Percentiles rank a stretch among this genome's conserved stretches.
These are phyloP conservation scores for Neofusicoccum sp. DNA, from an alignment of 2,329 filamentous ascomycete species.

Conservation along the genomic window DNA sequence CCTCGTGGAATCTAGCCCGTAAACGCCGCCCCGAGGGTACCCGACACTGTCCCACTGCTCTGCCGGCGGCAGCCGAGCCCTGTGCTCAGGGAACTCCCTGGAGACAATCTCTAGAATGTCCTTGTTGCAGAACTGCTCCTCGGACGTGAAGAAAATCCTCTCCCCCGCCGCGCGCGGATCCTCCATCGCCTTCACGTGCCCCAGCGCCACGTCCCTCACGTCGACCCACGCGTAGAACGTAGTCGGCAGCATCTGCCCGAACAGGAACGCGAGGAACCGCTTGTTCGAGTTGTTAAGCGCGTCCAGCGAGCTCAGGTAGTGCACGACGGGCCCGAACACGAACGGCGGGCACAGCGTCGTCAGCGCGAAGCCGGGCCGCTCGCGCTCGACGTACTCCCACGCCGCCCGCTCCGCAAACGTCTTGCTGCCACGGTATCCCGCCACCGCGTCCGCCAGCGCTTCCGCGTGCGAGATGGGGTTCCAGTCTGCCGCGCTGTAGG, in stretches of 20 bases:
- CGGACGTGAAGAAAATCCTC: conserved; percentile 61
- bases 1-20: conserved; percentile 55
- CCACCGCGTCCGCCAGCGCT: conserved; percentile 33
- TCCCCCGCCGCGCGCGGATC: conserved; percentile 56
- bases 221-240: background rate
- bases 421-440: conserved; percentile 49
- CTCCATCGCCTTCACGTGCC: conserved; percentile 50
- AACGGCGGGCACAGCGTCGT: conserved; percentile 45
- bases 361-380: conserved; percentile 46
- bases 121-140: conserved; percentile 39
- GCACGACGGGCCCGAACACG: conserved; percentile 48
- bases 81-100: conserved; percentile 53
- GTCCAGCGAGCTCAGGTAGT: conserved; percentile 45
- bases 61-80: conserved; percentile 47
- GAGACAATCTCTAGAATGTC: conserved; percentile 59
- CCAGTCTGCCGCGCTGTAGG: conserved; percentile 54
- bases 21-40: conserved; percentile 47
- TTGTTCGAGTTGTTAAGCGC: background rate
- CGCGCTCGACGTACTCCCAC: conserved; percentile 47
- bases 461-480: conserved; percentile 50
- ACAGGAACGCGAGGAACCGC: background rate
- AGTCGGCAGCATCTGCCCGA: background rate
- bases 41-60: conserved; percentile 33
- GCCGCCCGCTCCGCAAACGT: conserved; percentile 56
- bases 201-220: background rate